Evolutionary conservation across 805 yeast genomes (phyloP).

Genomic region (Cyberlindnera lachancei): DNA sequence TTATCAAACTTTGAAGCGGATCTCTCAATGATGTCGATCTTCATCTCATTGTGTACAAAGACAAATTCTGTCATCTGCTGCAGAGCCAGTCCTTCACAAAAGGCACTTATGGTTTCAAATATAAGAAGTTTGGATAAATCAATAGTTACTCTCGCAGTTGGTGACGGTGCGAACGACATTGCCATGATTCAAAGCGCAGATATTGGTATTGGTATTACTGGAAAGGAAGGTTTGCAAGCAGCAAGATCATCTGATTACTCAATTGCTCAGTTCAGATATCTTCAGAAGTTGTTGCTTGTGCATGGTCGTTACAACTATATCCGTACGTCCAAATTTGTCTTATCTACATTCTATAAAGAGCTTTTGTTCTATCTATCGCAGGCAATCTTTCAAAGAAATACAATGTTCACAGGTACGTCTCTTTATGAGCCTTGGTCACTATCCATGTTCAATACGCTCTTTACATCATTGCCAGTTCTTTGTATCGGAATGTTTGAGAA

Average conservation of each 20-base stretch:
- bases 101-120: conserved; percentile 78
- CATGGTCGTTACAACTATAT: conserved; percentile 95
- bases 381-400: conserved; percentile 75
- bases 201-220: conserved; percentile 95
- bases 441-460: conserved; percentile 93
- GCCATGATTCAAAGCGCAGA: conserved; percentile 99
- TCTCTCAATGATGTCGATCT: conserved; percentile 60
- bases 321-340: conserved; percentile 83
- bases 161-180: conserved; percentile 98
- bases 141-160: conserved; percentile 88
- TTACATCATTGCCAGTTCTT: conserved; percentile 86
- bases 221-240: conserved; percentile 95
- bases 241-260: conserved; percentile 93
- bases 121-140: conserved; percentile 64
- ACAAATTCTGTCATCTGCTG: conserved; percentile 92
- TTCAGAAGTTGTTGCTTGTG: conserved; percentile 76
- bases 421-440: conserved; percentile 93
- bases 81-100: conserved; percentile 95
- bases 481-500: conserved; percentile 94
- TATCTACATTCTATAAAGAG: conserved; percentile 94
- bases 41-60: conserved; percentile 77
- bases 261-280: conserved; percentile 85
- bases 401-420: conserved; percentile 88
- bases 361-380: conserved; percentile 84
- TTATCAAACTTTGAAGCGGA: conserved; percentile 67